These are phyloP conservation scores for Keithomyces neogunnii DNA, from an alignment of 2,329 filamentous ascomycete genomes.

Conservation along the genomic window DNA sequence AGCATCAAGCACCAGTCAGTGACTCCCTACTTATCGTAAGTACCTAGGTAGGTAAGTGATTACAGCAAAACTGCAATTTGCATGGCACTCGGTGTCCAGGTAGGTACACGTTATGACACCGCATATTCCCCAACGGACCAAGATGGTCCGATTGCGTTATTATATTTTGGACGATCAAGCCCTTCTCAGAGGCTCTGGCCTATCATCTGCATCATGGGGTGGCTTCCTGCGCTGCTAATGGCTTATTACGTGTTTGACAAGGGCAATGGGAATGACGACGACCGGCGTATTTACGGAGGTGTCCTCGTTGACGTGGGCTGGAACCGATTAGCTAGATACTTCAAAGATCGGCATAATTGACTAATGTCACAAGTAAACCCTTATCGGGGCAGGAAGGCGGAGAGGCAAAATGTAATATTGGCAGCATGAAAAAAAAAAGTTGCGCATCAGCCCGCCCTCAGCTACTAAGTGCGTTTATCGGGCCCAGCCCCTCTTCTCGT, in stretches of 20 bases:
- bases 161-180: too few relatives aligned
- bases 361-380: conserved; percentile 3
- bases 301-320: neutral
- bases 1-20: too few relatives aligned
- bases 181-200: neutral
- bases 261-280: neutral
- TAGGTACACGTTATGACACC: too few relatives aligned
- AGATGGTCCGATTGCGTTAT: too few relatives aligned
- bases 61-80: too few relatives aligned
- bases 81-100: too few relatives aligned
- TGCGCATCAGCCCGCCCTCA: neutral
- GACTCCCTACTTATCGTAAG: too few relatives aligned
- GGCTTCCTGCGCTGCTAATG: neutral
- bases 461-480: neutral
- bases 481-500: neutral
- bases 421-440: too few relatives aligned
- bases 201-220: neutral
- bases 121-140: too few relatives aligned
- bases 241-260: conserved; percentile 16
- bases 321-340: conserved; percentile 2
- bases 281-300: conserved; percentile 1
- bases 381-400: neutral
- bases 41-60: too few relatives aligned
- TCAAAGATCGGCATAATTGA: neutral
- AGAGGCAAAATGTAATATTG: too few relatives aligned